phyloP scores from a whole-genome alignment of 257 asterid genomes.

The Penstemon davidsonii region DNA sequence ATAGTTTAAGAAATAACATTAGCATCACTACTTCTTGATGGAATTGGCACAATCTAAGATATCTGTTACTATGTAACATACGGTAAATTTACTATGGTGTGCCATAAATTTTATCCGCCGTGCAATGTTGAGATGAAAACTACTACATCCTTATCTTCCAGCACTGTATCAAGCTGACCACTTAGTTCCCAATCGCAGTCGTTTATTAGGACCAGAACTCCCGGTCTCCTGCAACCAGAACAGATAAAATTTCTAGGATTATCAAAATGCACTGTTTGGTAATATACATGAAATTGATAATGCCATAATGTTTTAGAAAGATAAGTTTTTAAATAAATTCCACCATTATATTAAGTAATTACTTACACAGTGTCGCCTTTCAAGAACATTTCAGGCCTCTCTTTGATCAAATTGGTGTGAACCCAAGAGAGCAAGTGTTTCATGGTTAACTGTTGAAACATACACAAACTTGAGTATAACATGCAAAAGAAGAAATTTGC shows the following conservation, averaged over 20 bases:
- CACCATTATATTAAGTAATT: not conserved
- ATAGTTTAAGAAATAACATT: conserved; percentile 8
- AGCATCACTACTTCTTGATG: not conserved
- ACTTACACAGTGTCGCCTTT: conserved; percentile 97
- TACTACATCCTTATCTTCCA: conserved; percentile 75
- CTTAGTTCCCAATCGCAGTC: conserved; percentile 94
- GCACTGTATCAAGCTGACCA: conserved; percentile 79
- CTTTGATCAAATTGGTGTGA: conserved; percentile 82
- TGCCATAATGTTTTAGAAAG: conserved; percentile 5
- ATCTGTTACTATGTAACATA: not conserved
- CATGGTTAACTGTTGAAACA: conserved; percentile 62
- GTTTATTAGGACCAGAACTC: conserved; percentile 80
- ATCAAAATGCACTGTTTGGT: not conserved
- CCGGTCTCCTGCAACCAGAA: conserved; percentile 72
- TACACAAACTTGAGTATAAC: conserved; percentile 3
- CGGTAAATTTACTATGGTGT: not conserved
- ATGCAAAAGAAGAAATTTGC: conserved; percentile 1
- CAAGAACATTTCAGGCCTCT: conserved; percentile 98
- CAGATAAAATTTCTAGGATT: conserved; percentile 13
- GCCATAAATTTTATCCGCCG: conserved; percentile 55
- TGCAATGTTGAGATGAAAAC: conserved; percentile 94
- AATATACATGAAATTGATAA: conserved; percentile 5
- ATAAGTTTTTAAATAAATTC: not conserved
- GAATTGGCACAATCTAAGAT: not conserved
- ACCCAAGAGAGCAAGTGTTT: conserved; percentile 87